Base-by-base conservation (phyloP, 208 protist species). In the Crithidia brevicula region DNA sequence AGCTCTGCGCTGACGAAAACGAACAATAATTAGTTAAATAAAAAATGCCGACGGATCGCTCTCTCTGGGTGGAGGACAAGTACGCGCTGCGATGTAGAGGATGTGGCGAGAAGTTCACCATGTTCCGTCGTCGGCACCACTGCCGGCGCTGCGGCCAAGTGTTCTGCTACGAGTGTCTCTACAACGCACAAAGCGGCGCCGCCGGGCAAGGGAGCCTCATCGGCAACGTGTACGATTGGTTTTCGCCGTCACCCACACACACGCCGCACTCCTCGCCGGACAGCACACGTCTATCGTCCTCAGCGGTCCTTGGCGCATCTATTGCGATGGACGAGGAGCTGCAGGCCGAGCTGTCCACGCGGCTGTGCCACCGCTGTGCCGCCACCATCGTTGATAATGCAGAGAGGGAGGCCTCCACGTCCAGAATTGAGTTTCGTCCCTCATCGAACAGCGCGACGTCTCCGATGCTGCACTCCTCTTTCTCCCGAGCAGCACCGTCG, bases 141-240 rank as follows among this genome's bases (percentile, higher is more conserved):
- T 96, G 90, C 65, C 75, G 90, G 1, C 67, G 84, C 42, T 96
- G 90, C 50, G 90, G 90, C 3, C 88, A 93, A 60, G 74, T 96
- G 2, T 96, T 93, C 58, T 96, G 90, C 60, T 61, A 74, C 40
- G 52, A 81, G 38, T 96, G 90, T 46, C 77, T 96, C 9, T 43
- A 82, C 66, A 58, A 62, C 20, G 57, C 59, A 2, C 47, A 57
- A 13, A n/a, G 42, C 11, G 20, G 42, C 22, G 67, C 64, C 3
- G 20, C 43, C 3, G 42, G 50, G 50, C 77, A 65, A 22, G 38
- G n/a, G n/a, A n/a, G 60, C 31, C 23, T 76, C 47, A 45, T 69
- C 8, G 36, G 25, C 30, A 68, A 53, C 40, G 25, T 77, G 22
- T 72, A 77, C 18, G 50, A 70, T 27, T 70, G 61, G 61, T 59